Base-by-base conservation (phyloP, 2,329 filamentous ascomycete genomes). In the Emmonsiellopsis sp. region DNA sequence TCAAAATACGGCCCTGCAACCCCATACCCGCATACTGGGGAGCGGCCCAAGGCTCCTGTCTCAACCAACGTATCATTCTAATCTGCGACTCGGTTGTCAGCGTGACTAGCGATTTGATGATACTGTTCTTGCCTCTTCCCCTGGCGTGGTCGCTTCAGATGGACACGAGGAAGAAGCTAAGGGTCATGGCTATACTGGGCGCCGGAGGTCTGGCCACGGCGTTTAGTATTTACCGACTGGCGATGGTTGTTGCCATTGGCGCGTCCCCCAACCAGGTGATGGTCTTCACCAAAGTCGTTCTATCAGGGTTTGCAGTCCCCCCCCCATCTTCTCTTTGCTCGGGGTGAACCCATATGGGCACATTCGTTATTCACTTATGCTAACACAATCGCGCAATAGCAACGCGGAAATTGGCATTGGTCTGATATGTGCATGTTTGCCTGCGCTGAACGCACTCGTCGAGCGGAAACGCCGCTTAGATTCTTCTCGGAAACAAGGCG, bases 71-170 rank as follows among this genome's bases (percentile, higher is more conserved):
- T 0, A 66, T 67, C 0, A 76, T 80, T 32, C 70, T 80, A 31
- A 68, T 79, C 32, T 73, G 73, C 13, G 71, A 81, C 40, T 79
- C 80, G 5, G 75, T 79, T 35, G 74, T 82, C 60, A 83, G 83
- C 63, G 79, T 81, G 20, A 63, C 76, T 48, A 82, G 79, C 30
- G 80, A 84, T 62, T 73, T 83, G 48, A 67, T 76, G 8, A 69
- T 79, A 20, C 74, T 79, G 8, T 54, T 78, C 1, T 64, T 81
- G 3, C 79, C 78, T 2, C 70, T 81, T 15, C 70, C 70, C 9
- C 72, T 73, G 7, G 69, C 76, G 2, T 65, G 72, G 59, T 61
- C 63, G 10, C 59, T 78, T 3, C 69, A 76, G 55, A 65, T 81
- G 16, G 70, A 75, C 0, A 57, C 61, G 6, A 71, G 67, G 44